A percentile compares a stretch with the other conserved stretches of the same genome.
phyloP scores from a whole-genome alignment of 2,329 filamentous ascomycete species.

The Esteya vermicola region DNA sequence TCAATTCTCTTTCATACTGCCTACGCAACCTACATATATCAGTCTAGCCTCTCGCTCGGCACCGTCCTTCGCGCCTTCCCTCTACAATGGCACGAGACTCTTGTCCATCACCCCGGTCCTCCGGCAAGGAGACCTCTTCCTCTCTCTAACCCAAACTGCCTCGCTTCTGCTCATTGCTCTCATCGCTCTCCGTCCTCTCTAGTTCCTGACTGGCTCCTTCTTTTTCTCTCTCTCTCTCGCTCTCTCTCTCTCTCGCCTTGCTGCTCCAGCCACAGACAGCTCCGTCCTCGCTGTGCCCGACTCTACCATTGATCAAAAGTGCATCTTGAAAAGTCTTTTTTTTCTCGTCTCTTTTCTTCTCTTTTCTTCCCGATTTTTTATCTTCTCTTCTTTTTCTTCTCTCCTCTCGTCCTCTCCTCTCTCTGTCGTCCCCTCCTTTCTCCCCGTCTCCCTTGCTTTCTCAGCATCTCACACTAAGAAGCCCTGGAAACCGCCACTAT shows the following conservation, averaged over 20 bases:
- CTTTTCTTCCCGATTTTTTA: not conserved
- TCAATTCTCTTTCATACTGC: conserved; percentile 2
- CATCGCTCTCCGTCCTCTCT: not conserved
- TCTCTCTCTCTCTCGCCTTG: not conserved
- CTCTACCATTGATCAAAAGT: too few relatives aligned
- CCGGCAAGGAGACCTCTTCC: conserved; percentile 20
- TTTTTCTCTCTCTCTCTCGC: not conserved
- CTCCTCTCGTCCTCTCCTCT: not conserved
- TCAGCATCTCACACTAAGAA: too few relatives aligned
- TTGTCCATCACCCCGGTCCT: conserved; percentile 15
- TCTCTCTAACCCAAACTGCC: not conserved
- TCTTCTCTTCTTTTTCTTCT: not conserved
- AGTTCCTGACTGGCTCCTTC: not conserved
- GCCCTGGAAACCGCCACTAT: too few relatives aligned
- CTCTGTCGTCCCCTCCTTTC: not conserved
- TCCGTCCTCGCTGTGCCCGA: too few relatives aligned
- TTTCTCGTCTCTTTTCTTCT: not conserved
- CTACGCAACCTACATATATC: conserved; percentile 9
- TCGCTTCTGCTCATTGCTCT: not conserved
- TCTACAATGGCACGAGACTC: conserved; percentile 27
- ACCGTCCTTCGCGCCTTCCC: conserved; percentile 18
- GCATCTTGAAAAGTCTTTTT: not conserved
- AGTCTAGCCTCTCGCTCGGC: conserved; percentile 10
- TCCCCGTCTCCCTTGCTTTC: not conserved
- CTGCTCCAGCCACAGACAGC: too few relatives aligned